phyloP scores from a whole-genome alignment of 352 stramenopile species.

The Aphanomyces euteiches region DNA sequence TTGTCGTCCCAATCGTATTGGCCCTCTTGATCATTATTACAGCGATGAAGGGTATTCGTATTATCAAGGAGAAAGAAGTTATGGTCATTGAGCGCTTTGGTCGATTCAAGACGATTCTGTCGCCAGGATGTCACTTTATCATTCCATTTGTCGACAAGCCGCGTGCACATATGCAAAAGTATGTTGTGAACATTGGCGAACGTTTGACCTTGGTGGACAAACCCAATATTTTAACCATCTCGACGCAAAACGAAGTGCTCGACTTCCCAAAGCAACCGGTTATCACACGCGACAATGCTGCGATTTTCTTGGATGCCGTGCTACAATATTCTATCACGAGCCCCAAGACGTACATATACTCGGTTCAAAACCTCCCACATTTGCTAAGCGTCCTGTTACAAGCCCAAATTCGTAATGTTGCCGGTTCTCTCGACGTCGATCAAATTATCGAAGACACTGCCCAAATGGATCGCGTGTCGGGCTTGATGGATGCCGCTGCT shows the following conservation, averaged over 20 bases:
- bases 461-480: constrained; percentile 37
- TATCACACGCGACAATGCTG: constrained; percentile 43
- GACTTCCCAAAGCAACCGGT: constrained; percentile 39
- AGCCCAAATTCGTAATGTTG: constrained; percentile 40
- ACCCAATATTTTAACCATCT: constrained; percentile 32
- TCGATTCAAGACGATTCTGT: constrained; percentile 31
- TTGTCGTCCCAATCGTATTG: constrained; percentile 26
- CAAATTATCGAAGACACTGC: constrained; percentile 44
- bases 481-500: constrained; percentile 34
- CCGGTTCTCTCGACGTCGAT: constrained; percentile 40
- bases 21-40: constrained; percentile 29
- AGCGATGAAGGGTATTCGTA: constrained; percentile 28
- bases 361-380: constrained; percentile 39
- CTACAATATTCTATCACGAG: constrained; percentile 38
- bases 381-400: constrained; percentile 38
- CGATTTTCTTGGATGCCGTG: constrained; percentile 38
- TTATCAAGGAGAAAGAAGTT: constrained; percentile 38
- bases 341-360: constrained; percentile 42
- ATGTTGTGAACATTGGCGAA: constrained; percentile 18
- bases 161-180: constrained; percentile 27
- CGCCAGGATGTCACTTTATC: constrained; percentile 36
- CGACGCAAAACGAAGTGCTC: constrained; percentile 40
- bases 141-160: constrained; percentile 38
- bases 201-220: constrained; percentile 31
- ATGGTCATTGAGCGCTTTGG: constrained; percentile 40